Conservation (phyloP, 305 asterid species). For the Striga hermonthica region DNA sequence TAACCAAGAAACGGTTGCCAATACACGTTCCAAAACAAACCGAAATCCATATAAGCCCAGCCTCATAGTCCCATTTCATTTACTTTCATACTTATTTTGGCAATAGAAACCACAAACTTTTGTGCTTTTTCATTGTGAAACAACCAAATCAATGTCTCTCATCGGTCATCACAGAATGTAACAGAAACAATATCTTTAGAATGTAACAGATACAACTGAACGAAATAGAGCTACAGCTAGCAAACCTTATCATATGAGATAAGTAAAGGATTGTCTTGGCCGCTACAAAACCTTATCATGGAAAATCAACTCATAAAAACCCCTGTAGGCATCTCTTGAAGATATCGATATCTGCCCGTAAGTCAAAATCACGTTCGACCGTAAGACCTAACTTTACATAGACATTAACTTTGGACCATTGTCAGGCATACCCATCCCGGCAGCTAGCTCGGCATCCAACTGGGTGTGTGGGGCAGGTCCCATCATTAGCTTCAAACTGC, state of each 20-base stretch:
- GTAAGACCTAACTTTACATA: constrained; percentile 35
- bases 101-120: too few relatives aligned
- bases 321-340: too few relatives aligned
- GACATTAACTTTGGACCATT: constrained; percentile 91
- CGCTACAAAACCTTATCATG: constrained; percentile 1
- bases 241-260: constrained; percentile 4
- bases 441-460: constrained; percentile 83
- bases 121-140: too few relatives aligned
- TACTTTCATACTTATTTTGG: too few relatives aligned
- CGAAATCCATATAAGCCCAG: too few relatives aligned
- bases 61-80: too few relatives aligned
- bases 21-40: too few relatives aligned
- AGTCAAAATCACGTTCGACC: neutral
- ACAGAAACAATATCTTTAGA: neutral
- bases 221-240: neutral
- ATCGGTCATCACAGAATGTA: too few relatives aligned
- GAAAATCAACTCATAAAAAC: neutral
- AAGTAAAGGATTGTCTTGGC: neutral
- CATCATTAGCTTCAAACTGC: constrained; percentile 66
- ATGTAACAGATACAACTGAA: constrained; percentile 11
- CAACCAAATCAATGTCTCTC: too few relatives aligned
- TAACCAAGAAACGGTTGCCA: too few relatives aligned
- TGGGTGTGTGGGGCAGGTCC: constrained; percentile 91
- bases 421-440: constrained; percentile 95
- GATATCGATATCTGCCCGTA: neutral